Evolutionary conservation across 139 green algal genomes (phyloP), one percentile per base, ranked within the genome.

Genomic region (Micractinium conductrix): DNA sequence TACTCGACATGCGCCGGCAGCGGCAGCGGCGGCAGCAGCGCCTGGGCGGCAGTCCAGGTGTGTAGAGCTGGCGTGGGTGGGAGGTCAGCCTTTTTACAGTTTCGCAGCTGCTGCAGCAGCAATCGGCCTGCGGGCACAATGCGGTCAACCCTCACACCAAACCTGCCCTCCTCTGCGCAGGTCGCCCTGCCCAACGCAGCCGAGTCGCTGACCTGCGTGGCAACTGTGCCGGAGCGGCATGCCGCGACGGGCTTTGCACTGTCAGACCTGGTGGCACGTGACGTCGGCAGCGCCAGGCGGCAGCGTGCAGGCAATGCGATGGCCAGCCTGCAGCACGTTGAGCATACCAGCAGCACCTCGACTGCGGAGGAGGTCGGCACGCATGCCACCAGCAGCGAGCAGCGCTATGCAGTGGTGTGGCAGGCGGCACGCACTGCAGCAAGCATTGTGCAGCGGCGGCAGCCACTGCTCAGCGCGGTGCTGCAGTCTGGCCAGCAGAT

Each of bases 321-420:
- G n/a, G n/a, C n/a, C n/a, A n/a, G n/a, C n/a, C n/a, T n/a, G n/a
- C 35, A 70, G 74, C 48, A 68, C 10, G 43, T 6, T 2, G 26
- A 42, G 72, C 72, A 40, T 30, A n/a, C 26, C 42, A 21, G 70
- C 70, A 38, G 70, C 70, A 21, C 2, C 26, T 6, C 68, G 33
- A 37, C 19, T 48, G 33, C 16, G 16, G 14, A 48, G 68, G n/a
- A n/a, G n/a, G 8, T 2, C 24, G 24, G 58, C 58, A 35, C 26
- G 22, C 68, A 33, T 44, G 35, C 33, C 14, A 21, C 14, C 43
- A 38, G 33, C 63, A 38, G 43, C 2, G n/a, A 67, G 43, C 79
- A 75, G 63, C 62, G 65, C 38, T 84, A 84, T 33, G 17, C n/a
- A 0, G 63, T 76, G 60, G 35, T 65, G 30, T 84, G 79, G 79